Evolutionary conservation across 768 basidiomycete species (phyloP).

Genomic region (Paxillus ammoniavirescens): DNA sequence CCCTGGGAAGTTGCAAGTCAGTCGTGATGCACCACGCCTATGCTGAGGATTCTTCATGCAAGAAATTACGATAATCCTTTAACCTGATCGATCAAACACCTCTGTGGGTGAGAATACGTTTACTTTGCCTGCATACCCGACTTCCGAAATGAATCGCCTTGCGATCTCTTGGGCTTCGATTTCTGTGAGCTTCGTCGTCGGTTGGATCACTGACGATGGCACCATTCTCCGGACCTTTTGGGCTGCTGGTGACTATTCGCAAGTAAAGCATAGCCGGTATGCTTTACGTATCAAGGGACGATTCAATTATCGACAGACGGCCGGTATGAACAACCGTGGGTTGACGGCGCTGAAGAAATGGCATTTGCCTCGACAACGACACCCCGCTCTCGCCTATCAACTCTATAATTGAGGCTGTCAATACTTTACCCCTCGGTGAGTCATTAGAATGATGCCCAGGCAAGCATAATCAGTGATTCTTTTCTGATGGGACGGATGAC

Average conservation of each 20-base stretch:
- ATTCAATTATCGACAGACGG: not conserved
- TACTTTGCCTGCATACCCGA: slow-evolving; percentile 2
- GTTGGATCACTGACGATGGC: not conserved
- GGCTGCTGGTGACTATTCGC: not conserved
- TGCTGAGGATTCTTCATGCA: slow-evolving; percentile 7
- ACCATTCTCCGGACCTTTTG: not conserved
- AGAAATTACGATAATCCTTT: slow-evolving; percentile 14
- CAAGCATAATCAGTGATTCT: slow-evolving; percentile 1
- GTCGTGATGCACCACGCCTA: slow-evolving; percentile 17
- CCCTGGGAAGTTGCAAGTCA: slow-evolving; percentile 56
- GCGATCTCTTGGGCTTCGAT: slow-evolving; percentile 1
- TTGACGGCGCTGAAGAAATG: not conserved
- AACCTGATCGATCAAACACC: slow-evolving; percentile 7
- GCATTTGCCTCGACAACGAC: not conserved
- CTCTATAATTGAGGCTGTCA: slow-evolving; percentile 8
- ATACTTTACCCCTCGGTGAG: slow-evolving; percentile 13
- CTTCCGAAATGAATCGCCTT: slow-evolving; percentile 8
- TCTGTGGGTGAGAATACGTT: slow-evolving; percentile 11
- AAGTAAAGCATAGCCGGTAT: not conserved
- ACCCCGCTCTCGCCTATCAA: not conserved
- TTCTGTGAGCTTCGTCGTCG: slow-evolving; percentile 5
- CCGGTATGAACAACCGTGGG: slow-evolving; percentile 12
- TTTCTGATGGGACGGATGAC: not conserved
- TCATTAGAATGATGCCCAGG: slow-evolving; percentile 16
- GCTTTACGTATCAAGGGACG: slow-evolving; percentile 6